Evolutionary conservation across 2,329 filamentous ascomycete genomes (phyloP).

Genomic region (Hypoxylon rubiginosum): DNA sequence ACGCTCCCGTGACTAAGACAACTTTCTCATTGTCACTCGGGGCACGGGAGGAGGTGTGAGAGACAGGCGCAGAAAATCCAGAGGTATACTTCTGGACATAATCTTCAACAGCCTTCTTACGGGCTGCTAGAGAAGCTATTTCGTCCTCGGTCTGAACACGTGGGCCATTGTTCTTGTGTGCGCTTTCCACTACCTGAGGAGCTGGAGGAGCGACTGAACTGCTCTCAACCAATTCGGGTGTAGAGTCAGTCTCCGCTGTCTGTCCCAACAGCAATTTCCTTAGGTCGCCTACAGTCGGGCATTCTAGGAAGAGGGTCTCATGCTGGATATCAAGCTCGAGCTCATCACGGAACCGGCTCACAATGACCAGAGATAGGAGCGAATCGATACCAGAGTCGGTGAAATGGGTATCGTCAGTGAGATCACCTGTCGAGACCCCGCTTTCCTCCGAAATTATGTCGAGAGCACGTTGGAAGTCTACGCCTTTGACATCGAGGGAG

Average conservation of each 20-base stretch:
- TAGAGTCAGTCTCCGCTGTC: not conserved
- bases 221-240: not conserved
- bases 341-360: slow-evolving; percentile 35
- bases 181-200: no score
- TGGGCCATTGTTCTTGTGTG: no score
- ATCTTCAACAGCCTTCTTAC: slow-evolving; percentile 29
- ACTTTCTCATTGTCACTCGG: slow-evolving; percentile 44
- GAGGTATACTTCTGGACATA: slow-evolving; percentile 29
- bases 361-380: slow-evolving; percentile 34
- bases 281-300: slow-evolving; percentile 26
- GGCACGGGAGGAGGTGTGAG: slow-evolving; percentile 44
- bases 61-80: slow-evolving; percentile 9
- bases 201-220: no score
- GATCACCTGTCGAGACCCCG: slow-evolving; percentile 35
- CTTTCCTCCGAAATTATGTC: slow-evolving; percentile 39
- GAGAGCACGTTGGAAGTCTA: slow-evolving; percentile 22
- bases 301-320: slow-evolving; percentile 30
- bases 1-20: slow-evolving; percentile 57
- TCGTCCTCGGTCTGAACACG: not conserved
- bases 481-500: not conserved
- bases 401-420: slow-evolving; percentile 44
- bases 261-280: slow-evolving; percentile 7
- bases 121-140: slow-evolving; percentile 11
- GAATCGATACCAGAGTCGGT: slow-evolving; percentile 37
- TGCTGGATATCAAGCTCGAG: slow-evolving; percentile 30